phyloP scores from a whole-genome alignment of 257 asterid genomes.

The Fraxinus quadrangulata region DNA sequence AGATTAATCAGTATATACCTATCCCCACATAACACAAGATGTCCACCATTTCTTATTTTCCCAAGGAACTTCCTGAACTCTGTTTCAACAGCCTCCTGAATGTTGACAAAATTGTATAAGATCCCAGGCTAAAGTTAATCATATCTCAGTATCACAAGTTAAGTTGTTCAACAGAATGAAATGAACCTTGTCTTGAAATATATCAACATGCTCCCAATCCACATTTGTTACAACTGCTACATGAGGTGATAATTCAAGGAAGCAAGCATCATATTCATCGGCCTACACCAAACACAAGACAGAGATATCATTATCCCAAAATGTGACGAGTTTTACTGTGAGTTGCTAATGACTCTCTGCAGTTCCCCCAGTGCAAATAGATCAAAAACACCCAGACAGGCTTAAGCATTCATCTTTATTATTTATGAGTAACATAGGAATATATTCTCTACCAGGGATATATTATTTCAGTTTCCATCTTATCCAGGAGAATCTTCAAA shows the following conservation, averaged over 20 bases:
- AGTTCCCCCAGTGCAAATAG: not conserved
- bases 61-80: conserved; percentile 35
- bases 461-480: not conserved
- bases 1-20: conserved; percentile 23
- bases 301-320: conserved; percentile 5
- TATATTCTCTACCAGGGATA: not conserved
- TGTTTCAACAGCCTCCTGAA: conserved; percentile 36
- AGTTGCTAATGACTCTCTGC: not conserved
- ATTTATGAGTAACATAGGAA: not conserved
- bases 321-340: not conserved
- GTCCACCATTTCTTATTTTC: conserved; percentile 34
- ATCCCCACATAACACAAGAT: conserved; percentile 43
- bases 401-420: not conserved
- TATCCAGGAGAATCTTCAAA: not conserved
- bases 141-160: not conserved
- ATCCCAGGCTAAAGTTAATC: conserved; percentile 2
- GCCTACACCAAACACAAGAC: conserved; percentile 32
- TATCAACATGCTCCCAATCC: conserved; percentile 50
- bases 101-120: conserved; percentile 13
- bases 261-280: conserved; percentile 51
- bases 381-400: not conserved
- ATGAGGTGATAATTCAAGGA: conserved; percentile 39
- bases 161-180: not conserved
- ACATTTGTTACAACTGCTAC: conserved; percentile 40
- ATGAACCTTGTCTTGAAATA: conserved; percentile 37